Conservation (phyloP, 2,329 filamentous ascomycete species). For the Aspergillus sojae region DNA sequence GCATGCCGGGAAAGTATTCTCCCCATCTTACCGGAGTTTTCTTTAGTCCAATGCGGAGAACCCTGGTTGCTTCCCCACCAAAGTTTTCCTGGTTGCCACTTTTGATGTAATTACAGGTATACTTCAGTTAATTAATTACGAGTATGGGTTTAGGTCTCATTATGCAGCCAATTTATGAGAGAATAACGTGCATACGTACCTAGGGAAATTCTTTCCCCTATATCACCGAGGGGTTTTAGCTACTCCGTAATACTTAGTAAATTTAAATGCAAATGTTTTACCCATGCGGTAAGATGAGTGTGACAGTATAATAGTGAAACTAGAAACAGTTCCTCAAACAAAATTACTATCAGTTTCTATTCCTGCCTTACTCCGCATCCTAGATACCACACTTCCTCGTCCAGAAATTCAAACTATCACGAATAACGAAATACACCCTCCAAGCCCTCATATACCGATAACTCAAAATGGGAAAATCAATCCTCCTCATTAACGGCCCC, state of each 20-base stretch:
- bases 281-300: not conserved
- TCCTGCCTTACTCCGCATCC: not conserved
- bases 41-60: not conserved
- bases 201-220: not conserved
- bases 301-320: not conserved
- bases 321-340: not conserved
- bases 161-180: not conserved
- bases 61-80: not conserved
- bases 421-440: not conserved
- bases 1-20: slow-evolving; percentile 1
- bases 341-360: not conserved
- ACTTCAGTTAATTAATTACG: not conserved
- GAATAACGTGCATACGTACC: not conserved
- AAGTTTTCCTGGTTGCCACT: not conserved
- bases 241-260: not conserved
- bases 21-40: not conserved
- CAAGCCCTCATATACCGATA: not conserved
- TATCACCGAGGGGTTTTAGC: not conserved
- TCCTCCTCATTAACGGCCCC: slow-evolving; percentile 78
- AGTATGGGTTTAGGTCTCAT: not conserved
- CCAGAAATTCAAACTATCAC: not conserved
- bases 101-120: not conserved
- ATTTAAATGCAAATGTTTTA: not conserved
- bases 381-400: not conserved
- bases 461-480: slow-evolving; percentile 41